Evolutionary conservation across 1,139 yeast species (phyloP).

Genomic region (Pneumocystis wakefieldiae): DNA sequence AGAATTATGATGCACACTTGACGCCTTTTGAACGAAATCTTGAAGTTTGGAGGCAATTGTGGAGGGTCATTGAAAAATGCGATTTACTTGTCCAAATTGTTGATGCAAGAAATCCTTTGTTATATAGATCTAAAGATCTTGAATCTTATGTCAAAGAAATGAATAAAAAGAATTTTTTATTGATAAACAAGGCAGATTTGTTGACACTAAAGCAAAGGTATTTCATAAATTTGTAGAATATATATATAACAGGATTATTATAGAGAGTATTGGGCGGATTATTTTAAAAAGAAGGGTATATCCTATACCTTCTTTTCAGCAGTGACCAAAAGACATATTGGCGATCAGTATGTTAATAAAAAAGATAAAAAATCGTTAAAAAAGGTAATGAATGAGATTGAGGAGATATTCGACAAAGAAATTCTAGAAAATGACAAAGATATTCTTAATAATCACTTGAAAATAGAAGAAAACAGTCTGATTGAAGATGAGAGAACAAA

Average conservation of each 20-base stretch:
- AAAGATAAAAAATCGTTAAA: neutral
- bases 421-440: slow-evolving; percentile 10
- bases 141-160: slow-evolving; percentile 69
- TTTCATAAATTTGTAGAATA: neutral
- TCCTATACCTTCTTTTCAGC: slow-evolving; percentile 91
- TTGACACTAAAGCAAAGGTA: slow-evolving; percentile 57
- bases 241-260: neutral
- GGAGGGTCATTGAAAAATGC: slow-evolving; percentile 95
- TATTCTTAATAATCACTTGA: slow-evolving; percentile 23
- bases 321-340: slow-evolving; percentile 32
- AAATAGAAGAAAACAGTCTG: slow-evolving; percentile 24
- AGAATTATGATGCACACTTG: slow-evolving; percentile 60
- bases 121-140: slow-evolving; percentile 79
- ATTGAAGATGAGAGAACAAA: slow-evolving; percentile 30
- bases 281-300: slow-evolving; percentile 53
- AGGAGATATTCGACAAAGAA: slow-evolving; percentile 15
- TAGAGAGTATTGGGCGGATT: slow-evolving; percentile 60
- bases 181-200: slow-evolving; percentile 90
- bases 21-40: slow-evolving; percentile 96
- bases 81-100: slow-evolving; percentile 93
- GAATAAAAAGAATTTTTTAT: slow-evolving; percentile 61
- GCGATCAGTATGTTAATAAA: slow-evolving; percentile 21
- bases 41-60: slow-evolving; percentile 96
- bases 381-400: slow-evolving; percentile 17
- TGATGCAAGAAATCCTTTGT: slow-evolving; percentile 87